These are phyloP conservation scores for Malassezia yamatoensis DNA, from an alignment of 1,284 basidiomycete species.

Conservation along the genomic window DNA sequence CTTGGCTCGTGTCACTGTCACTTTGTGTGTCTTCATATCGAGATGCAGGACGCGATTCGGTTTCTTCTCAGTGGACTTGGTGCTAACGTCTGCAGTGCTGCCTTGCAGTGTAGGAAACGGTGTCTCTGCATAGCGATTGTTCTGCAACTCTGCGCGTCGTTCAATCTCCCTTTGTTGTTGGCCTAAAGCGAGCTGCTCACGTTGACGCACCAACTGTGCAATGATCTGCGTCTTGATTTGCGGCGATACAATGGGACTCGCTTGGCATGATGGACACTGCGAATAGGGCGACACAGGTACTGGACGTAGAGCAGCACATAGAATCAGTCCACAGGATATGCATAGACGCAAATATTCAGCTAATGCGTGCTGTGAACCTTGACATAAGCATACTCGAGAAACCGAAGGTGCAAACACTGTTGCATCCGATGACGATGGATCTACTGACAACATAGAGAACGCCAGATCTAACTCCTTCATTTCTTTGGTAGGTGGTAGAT, in stretches of 20 bases:
- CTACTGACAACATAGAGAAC: slow-evolving; percentile 9
- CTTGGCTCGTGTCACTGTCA: slow-evolving; percentile 7
- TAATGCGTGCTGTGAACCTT: slow-evolving; percentile 5
- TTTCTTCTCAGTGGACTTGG: background rate
- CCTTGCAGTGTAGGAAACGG: slow-evolving; percentile 1
- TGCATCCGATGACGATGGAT: slow-evolving; percentile 1
- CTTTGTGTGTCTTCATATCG: slow-evolving; percentile 19
- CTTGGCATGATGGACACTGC: slow-evolving; percentile 12
- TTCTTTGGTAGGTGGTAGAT: slow-evolving; percentile 11
- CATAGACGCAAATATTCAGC: slow-evolving; percentile 8
- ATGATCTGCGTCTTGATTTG: background rate
- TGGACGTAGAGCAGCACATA: slow-evolving; percentile 10
- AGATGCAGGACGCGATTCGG: slow-evolving; percentile 13
- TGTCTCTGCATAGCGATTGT: background rate
- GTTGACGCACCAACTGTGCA: slow-evolving; percentile 1
- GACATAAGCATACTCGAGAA: slow-evolving; percentile 11
- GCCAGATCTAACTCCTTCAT: slow-evolving; percentile 10
- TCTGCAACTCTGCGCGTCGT: background rate
- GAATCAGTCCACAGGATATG: slow-evolving; percentile 10
- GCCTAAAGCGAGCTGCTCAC: slow-evolving; percentile 9
- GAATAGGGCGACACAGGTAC: slow-evolving; percentile 8
- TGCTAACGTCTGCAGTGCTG: background rate
- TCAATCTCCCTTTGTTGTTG: slow-evolving; percentile 5
- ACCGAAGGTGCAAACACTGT: background rate
- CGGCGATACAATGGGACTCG: slow-evolving; percentile 8